Evolutionary conservation across 352 stramenopile genomes (phyloP), one percentile per base, ranked within the genome.

Genomic region (Saprolegnia diclina): DNA sequence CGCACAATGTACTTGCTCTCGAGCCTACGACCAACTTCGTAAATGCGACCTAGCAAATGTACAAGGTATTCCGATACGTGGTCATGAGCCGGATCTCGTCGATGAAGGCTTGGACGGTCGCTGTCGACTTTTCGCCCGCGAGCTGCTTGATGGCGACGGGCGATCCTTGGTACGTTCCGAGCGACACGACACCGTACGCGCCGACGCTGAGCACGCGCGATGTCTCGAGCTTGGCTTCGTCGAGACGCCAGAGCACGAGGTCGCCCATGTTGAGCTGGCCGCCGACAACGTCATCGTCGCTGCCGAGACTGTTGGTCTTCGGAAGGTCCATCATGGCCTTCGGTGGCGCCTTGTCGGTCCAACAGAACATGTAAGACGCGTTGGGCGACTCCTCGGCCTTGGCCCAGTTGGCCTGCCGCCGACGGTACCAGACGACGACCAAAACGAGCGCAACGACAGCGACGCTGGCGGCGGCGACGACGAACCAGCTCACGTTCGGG

Each of bases 71-170:
- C 14, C 54, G 26, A 44, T 64, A 64, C 56, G 45, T 64, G 32
- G 56, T 64, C 56, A 64, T 64, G 56, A 46, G 56, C 26, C 42
- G 16, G 38, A 64, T 64, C n/a, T 64, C 56, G 38, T 64, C 56
- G 1, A 64, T 64, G 24, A 64, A 64, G 16, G 35, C 16, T 16
- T 64, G 56, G 6, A 35, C 56, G 11, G 42, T 48, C 3, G 38
- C 35, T 0, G 21, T 19, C 32, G 56, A 48, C n/a, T 62, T 26
- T 48, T 48, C 18, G 13, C n/a, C 16, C 0, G 18, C 22, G 18
- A 64, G 40, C 35, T 64, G 16, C 38, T 64, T 64, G 38, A 64
- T 48, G 14, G 56, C 56, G 7, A 64, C 56, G 6, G 56, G 35
- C n/a, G 5, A 13, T 5, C 35, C 19, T 26, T 21, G 18, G 56